Evolutionary conservation across 2,329 filamentous ascomycete genomes (phyloP).

Genomic region (Pseudopyrenochaeta lycopersici): DNA sequence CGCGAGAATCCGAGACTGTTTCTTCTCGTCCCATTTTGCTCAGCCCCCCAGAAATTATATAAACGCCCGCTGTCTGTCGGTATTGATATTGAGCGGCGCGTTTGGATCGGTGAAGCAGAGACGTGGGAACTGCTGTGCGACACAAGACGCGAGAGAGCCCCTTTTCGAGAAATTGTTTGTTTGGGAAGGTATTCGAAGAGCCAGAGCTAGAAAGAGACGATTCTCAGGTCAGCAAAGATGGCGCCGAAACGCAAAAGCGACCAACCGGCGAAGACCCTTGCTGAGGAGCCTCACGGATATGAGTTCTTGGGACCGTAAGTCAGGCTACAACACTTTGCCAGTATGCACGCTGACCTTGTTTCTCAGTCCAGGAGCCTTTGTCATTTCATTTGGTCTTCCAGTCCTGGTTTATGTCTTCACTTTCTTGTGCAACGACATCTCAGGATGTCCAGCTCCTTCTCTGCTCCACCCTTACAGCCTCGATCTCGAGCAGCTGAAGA

Average conservation of each 20-base stretch:
- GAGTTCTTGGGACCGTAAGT: conserved; percentile 53
- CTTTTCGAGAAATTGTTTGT: conserved; percentile 16
- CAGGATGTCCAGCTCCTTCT: conserved; percentile 88
- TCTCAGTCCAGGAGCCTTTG: conserved; percentile 75
- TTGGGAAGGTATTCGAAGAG: conserved; percentile 3
- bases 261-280: conserved; percentile 18
- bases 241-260: conserved; percentile 34
- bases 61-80: conserved; percentile 7
- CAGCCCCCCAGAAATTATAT: conserved; percentile 14
- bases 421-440: conserved; percentile 91
- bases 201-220: conserved; percentile 10
- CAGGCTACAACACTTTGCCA: background rate
- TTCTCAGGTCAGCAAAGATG: conserved; percentile 25
- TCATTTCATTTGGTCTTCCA: conserved; percentile 82
- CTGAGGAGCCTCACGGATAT: conserved; percentile 48
- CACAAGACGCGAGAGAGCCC: conserved; percentile 16
- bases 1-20: conserved; percentile 19
- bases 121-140: background rate
- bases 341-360: conserved; percentile 17
- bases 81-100: conserved; percentile 2
- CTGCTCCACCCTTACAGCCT: conserved; percentile 77
- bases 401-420: conserved; percentile 79
- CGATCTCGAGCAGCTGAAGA: conserved; percentile 75
- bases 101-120: background rate
- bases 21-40: conserved; percentile 28